Evolutionary conservation across 2,329 filamentous ascomycete genomes (phyloP).

Genomic region (Scedosporium minutisporum): DNA sequence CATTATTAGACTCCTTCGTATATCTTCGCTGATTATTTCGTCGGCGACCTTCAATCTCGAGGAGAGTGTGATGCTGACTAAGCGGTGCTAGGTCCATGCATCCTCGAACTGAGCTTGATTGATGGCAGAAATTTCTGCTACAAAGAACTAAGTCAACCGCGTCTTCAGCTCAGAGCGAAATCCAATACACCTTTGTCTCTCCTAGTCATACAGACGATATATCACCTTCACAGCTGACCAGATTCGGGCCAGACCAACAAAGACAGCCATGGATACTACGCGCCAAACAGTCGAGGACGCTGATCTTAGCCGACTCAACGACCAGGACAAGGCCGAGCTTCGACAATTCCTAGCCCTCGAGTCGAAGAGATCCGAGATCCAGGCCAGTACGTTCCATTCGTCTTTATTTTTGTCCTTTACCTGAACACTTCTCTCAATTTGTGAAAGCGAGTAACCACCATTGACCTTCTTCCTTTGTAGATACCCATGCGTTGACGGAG

Average conservation of each 20-base stretch:
- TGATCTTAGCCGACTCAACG: constrained; percentile 66
- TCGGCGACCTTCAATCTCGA: too few relatives aligned
- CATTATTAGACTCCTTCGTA: too few relatives aligned
- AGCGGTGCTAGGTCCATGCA: too few relatives aligned
- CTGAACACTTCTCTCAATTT: background rate
- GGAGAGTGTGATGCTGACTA: too few relatives aligned
- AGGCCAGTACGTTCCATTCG: constrained; percentile 42
- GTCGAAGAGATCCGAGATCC: constrained; percentile 67
- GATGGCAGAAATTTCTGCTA: too few relatives aligned
- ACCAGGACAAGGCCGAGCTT: constrained; percentile 77
- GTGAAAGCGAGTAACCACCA: background rate
- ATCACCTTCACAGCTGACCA: background rate
- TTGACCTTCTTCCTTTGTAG: constrained; percentile 20
- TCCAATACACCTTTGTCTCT: background rate
- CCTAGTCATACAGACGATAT: background rate
- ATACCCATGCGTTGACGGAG: constrained; percentile 50
- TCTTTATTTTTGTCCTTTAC: constrained; percentile 2
- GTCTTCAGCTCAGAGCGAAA: background rate
- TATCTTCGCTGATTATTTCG: too few relatives aligned
- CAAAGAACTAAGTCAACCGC: background rate
- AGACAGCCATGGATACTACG: constrained; percentile 3
- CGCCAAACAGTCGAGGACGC: constrained; percentile 32
- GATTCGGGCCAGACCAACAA: background rate
- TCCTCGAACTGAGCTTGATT: too few relatives aligned
- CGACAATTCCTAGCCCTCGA: constrained; percentile 79